Conservation (phyloP, 2,329 filamentous ascomycete species). For the Cercospora sp. region DNA sequence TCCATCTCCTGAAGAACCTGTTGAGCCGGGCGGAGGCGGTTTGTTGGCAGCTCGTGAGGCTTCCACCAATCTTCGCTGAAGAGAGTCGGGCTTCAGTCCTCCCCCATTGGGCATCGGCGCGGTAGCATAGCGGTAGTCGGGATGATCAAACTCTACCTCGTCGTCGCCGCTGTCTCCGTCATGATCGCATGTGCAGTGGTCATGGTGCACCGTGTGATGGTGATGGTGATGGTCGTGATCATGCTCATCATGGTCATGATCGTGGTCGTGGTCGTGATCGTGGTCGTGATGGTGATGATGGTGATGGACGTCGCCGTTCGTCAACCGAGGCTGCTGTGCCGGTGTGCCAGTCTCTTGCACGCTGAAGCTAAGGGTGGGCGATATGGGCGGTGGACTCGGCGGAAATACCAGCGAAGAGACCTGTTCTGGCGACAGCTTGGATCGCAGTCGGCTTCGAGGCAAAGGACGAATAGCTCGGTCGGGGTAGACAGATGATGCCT, state of each 20-base stretch:
- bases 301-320: conserved; percentile 29
- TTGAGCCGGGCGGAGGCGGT: conserved; percentile 50
- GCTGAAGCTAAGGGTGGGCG: conserved; percentile 45
- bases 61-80: conserved; percentile 40
- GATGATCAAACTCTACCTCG: conserved; percentile 46
- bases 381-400: conserved; percentile 67
- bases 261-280: conserved; percentile 44
- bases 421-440: conserved; percentile 80
- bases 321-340: conserved; percentile 26
- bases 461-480: conserved; percentile 91
- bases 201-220: conserved; percentile 30
- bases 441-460: conserved; percentile 83
- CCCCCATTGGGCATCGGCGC: conserved; percentile 37
- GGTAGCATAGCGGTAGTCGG: conserved; percentile 43
- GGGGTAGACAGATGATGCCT: conserved; percentile 76
- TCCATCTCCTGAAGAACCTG: conserved; percentile 74
- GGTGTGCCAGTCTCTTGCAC: conserved; percentile 28
- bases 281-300: conserved; percentile 40
- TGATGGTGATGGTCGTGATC: conserved; percentile 18
- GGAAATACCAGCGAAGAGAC: conserved; percentile 82
- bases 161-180: conserved; percentile 65
- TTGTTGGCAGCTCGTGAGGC: conserved; percentile 38
- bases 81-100: conserved; percentile 34
- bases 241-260: conserved; percentile 51
- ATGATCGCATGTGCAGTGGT: conserved; percentile 49